Percentiles rank a stretch among this genome's conserved stretches.
Conservation (phyloP, 2,329 filamentous ascomycete species). For the Coniochaeta sp. region DNA sequence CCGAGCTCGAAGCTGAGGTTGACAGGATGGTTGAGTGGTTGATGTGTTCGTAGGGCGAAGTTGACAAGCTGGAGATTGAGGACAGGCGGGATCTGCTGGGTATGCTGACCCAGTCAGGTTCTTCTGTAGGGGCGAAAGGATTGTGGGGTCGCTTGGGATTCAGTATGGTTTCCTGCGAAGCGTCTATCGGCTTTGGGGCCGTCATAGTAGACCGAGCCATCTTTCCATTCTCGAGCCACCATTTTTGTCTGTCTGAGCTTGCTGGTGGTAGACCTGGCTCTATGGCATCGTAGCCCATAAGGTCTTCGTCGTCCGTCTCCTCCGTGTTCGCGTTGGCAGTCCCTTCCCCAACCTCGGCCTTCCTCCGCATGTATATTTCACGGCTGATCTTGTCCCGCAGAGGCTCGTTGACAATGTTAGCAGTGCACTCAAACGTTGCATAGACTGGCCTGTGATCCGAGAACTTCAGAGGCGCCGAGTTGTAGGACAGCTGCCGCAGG, state of each 20-base stretch:
- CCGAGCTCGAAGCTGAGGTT: slow-evolving; percentile 35
- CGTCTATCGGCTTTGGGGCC: slow-evolving; percentile 46
- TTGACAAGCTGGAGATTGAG: slow-evolving; percentile 48
- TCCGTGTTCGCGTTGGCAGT: slow-evolving; percentile 47
- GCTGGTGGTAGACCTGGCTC: slow-evolving; percentile 67
- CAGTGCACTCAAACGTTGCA: slow-evolving; percentile 75
- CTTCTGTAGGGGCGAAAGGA: slow-evolving; percentile 66
- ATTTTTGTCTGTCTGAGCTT: slow-evolving; percentile 61
- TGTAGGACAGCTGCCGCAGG: slow-evolving; percentile 75
- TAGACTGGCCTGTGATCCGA: slow-evolving; percentile 97
- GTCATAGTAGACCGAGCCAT: slow-evolving; percentile 67
- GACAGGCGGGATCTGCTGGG: slow-evolving; percentile 47
- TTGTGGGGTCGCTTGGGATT: slow-evolving; percentile 74
- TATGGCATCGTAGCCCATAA: slow-evolving; percentile 74
- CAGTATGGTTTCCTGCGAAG: slow-evolving; percentile 47
- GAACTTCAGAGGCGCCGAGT: slow-evolving; percentile 73
- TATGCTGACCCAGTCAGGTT: slow-evolving; percentile 77
- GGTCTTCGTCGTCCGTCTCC: slow-evolving; percentile 68
- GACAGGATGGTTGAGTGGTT: slow-evolving; percentile 39
- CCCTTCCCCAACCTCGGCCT: slow-evolving; percentile 56
- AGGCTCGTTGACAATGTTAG: slow-evolving; percentile 72
- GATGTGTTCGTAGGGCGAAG: slow-evolving; percentile 52
- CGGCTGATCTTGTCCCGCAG: slow-evolving; percentile 65
- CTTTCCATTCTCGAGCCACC: slow-evolving; percentile 64
- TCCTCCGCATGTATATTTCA: slow-evolving; percentile 65